Conservation (phyloP, 2,329 filamentous ascomycete genomes). For the Cyclaneusma minus region DNA sequence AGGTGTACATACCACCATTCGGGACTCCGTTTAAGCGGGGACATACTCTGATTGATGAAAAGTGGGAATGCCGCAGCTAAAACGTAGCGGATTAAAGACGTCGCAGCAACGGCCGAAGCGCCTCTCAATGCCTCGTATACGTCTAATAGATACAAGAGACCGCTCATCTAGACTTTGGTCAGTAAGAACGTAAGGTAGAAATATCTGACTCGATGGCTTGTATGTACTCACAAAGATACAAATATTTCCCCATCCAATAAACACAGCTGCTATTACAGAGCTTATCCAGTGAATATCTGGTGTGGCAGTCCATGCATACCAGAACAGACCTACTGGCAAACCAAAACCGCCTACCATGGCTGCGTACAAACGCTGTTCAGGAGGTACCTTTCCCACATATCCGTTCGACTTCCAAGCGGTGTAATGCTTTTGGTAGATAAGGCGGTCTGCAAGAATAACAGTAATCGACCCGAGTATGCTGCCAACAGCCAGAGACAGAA, state of each 20-base stretch:
- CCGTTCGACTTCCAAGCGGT: too few relatives aligned
- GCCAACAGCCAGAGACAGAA: slow-evolving; percentile 2
- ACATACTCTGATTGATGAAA: not conserved
- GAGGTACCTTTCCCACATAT: slow-evolving; percentile 15
- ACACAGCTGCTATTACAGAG: slow-evolving; percentile 17
- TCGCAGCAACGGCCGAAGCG: slow-evolving; percentile 3
- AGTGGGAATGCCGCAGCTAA: slow-evolving; percentile 3
- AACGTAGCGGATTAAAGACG: slow-evolving; percentile 2
- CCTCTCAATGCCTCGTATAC: slow-evolving; percentile 2
- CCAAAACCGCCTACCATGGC: slow-evolving; percentile 40
- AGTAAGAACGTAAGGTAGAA: too few relatives aligned
- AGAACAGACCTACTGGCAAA: slow-evolving; percentile 34
- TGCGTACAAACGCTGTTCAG: slow-evolving; percentile 38
- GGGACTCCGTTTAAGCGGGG: too few relatives aligned
- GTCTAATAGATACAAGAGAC: slow-evolving; percentile 3
- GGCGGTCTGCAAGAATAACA: slow-evolving; percentile 22
- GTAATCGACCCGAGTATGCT: slow-evolving; percentile 12
- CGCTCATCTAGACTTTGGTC: too few relatives aligned
- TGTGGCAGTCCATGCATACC: slow-evolving; percentile 40
- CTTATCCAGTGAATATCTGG: slow-evolving; percentile 30
- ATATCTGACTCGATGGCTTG: too few relatives aligned
- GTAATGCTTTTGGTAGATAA: slow-evolving; percentile 23
- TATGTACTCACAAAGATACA: not conserved
- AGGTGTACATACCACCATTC: too few relatives aligned
- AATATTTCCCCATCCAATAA: slow-evolving; percentile 1